A percentile compares a stretch with the other conserved stretches of the same genome.
Conservation (phyloP, 1,284 basidiomycete genomes). For the Bondarzewia mesenterica region DNA sequence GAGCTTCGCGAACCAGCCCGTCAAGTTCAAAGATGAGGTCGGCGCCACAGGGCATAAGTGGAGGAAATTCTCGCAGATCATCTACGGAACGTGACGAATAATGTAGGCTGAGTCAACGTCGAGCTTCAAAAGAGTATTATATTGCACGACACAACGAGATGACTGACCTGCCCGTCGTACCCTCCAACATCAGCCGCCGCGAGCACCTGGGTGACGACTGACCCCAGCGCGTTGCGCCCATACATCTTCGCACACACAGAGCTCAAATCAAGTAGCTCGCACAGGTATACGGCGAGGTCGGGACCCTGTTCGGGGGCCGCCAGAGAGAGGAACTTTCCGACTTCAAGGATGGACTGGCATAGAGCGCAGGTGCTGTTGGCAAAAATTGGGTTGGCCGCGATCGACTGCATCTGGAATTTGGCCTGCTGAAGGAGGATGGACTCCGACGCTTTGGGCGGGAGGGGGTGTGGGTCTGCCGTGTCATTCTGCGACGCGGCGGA, state of each 20-base stretch:
- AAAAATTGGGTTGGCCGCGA: conserved; percentile 43
- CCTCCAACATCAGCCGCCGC: conserved; percentile 60
- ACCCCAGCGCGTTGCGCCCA: conserved; percentile 41
- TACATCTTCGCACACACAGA: conserved; percentile 43
- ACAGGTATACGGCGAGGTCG: conserved; percentile 47
- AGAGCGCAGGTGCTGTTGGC: conserved; percentile 44
- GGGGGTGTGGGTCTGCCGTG: conserved; percentile 53
- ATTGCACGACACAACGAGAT: conserved; percentile 17
- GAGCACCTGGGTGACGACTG: conserved; percentile 59
- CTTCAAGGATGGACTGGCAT: conserved; percentile 55
- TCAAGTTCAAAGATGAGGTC: conserved; percentile 43
- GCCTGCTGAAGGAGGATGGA: conserved; percentile 40
- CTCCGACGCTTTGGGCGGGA: conserved; percentile 47
- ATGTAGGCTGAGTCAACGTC: too few species aligned
- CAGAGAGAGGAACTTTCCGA: conserved; percentile 59
- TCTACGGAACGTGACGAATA: conserved; percentile 25
- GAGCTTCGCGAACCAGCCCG: conserved; percentile 54
- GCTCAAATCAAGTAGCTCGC: conserved; percentile 51
- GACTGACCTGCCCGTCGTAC: conserved; percentile 56
- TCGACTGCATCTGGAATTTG: conserved; percentile 44
- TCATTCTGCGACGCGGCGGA: conserved; percentile 31
- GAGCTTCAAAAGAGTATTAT: too few species aligned
- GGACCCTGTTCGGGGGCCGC: conserved; percentile 60
- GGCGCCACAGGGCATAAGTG: conserved; percentile 39
- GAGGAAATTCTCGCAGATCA: conserved; percentile 50